Conservation (phyloP, 2,329 filamentous ascomycete genomes). For the Colletotrichum limetticola region DNA sequence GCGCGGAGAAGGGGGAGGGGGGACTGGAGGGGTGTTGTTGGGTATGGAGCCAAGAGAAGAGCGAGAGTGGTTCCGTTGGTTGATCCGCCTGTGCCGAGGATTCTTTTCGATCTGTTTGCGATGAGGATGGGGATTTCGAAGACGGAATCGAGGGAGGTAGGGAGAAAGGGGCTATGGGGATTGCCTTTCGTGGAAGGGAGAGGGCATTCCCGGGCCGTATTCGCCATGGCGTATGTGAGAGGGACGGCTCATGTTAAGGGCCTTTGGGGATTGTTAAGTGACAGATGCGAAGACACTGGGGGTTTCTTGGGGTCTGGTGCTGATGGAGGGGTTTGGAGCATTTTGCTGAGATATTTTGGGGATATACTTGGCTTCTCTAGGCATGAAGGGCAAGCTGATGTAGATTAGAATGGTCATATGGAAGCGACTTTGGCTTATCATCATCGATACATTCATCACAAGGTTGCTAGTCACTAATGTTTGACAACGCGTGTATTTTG, state of each 20-base stretch:
- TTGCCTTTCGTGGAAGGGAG: not conserved
- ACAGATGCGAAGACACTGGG: not conserved
- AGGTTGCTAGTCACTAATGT: not conserved
- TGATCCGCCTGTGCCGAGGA: not conserved
- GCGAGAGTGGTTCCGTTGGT: constrained; percentile 1
- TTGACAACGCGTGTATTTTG: not conserved
- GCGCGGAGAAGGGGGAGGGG: not conserved
- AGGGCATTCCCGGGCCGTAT: constrained; percentile 9
- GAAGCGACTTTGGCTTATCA: not conserved
- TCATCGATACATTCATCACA: not conserved
- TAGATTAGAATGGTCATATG: not conserved
- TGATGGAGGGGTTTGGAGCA: not conserved
- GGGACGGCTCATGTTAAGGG: constrained; percentile 4
- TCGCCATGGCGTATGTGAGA: constrained; percentile 6
- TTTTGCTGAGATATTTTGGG: not conserved
- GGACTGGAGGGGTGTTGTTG: not conserved
- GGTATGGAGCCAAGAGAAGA: not conserved
- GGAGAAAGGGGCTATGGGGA: not conserved
- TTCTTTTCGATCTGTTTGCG: not conserved
- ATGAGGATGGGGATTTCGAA: not conserved
- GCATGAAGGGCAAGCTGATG: not conserved
- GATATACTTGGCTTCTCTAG: not conserved
- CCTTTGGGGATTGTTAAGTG: not conserved
- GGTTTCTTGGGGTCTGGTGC: not conserved
- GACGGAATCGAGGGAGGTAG: not conserved